phyloP scores from a whole-genome alignment of 176 grass and related monocot species.

The Elaeis guineensis region DNA sequence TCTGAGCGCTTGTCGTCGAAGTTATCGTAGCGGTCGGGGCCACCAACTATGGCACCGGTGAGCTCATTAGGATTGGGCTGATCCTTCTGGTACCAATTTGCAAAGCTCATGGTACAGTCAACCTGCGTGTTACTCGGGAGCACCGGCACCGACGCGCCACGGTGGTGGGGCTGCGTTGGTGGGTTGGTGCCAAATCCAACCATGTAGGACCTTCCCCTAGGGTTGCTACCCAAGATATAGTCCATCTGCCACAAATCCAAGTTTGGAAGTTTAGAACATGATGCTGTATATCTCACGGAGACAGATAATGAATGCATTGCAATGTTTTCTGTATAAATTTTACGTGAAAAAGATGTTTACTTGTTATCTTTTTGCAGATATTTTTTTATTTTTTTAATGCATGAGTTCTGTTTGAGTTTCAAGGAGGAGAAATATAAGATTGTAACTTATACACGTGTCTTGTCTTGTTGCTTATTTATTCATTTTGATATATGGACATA shows the following conservation, averaged over 20 bases:
- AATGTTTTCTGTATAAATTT: too few relatives aligned
- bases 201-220: slow-evolving; percentile 57
- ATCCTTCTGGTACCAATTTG: slow-evolving; percentile 54
- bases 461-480: too few relatives aligned
- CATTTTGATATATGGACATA: too few relatives aligned
- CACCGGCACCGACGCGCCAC: slow-evolving; percentile 60
- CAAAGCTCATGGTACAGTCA: slow-evolving; percentile 75
- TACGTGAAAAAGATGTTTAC: too few relatives aligned
- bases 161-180: slow-evolving; percentile 72
- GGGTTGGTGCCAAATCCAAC: slow-evolving; percentile 63
- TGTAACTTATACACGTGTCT: too few relatives aligned
- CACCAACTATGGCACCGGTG: slow-evolving; percentile 80
- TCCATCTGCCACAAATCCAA: slow-evolving; percentile 45
- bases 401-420: too few relatives aligned
- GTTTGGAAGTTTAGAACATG: neutral
- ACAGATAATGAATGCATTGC: too few relatives aligned
- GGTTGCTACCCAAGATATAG: slow-evolving; percentile 83
- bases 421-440: too few relatives aligned
- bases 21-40: slow-evolving; percentile 50
- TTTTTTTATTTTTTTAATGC: too few relatives aligned
- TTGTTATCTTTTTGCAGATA: too few relatives aligned
- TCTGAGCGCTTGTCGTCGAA: slow-evolving; percentile 56
- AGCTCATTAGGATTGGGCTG: slow-evolving; percentile 68
- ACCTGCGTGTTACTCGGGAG: slow-evolving; percentile 10
- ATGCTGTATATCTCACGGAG: too few relatives aligned